phyloP scores from a whole-genome alignment of 768 basidiomycete genomes.

The Krasilnikovozyma curviuscula region DNA sequence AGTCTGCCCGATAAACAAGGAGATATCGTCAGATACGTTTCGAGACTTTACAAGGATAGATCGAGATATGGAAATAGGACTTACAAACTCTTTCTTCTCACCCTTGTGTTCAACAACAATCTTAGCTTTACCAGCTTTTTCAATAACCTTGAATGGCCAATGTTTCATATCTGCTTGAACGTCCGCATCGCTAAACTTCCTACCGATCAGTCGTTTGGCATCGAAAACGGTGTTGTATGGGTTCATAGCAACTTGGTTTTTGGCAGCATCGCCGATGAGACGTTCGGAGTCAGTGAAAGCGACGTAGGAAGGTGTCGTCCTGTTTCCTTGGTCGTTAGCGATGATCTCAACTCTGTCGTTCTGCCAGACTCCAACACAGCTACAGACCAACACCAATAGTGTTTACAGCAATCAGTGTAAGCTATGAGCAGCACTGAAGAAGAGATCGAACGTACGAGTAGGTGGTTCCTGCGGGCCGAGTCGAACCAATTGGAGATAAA shows the following conservation, averaged over 20 bases:
- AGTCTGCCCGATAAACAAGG: constrained; percentile 20
- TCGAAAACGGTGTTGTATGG: constrained; percentile 58
- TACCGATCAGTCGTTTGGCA: constrained; percentile 60
- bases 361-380: constrained; percentile 98
- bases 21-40: background rate
- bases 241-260: constrained; percentile 48
- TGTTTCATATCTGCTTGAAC: constrained; percentile 36
- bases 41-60: background rate
- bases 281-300: constrained; percentile 59
- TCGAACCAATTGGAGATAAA: too few relatives aligned
- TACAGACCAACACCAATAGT: constrained; percentile 24
- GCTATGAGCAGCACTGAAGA: background rate
- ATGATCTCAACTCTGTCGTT: constrained; percentile 99
- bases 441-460: constrained; percentile 30
- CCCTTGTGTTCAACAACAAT: constrained; percentile 10
- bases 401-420: background rate
- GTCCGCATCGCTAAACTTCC: constrained; percentile 32
- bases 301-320: constrained; percentile 89
- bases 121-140: constrained; percentile 11
- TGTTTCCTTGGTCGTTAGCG: constrained; percentile 40
- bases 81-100: constrained; percentile 14
- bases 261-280: constrained; percentile 96
- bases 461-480: too few relatives aligned
- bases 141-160: constrained; percentile 26
- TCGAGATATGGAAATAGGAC: background rate